Conservation (phyloP, 1,284 basidiomycete species). For the Coniferiporia weirii region DNA sequence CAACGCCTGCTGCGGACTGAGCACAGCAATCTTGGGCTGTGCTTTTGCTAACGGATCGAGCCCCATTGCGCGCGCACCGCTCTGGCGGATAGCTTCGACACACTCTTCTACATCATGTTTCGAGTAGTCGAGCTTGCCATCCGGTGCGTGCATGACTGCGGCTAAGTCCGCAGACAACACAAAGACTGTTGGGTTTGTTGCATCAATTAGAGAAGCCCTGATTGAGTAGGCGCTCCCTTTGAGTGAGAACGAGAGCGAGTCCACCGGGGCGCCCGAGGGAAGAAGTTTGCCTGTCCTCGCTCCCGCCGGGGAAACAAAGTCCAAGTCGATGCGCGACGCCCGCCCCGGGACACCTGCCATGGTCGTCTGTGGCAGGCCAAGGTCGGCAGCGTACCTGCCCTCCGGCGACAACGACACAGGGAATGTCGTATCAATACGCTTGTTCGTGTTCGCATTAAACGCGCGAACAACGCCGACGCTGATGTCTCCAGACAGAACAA, state of each 20-base stretch:
- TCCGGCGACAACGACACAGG: slow-evolving; percentile 35
- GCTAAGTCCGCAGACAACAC: slow-evolving; percentile 42
- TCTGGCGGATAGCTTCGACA: slow-evolving; percentile 51
- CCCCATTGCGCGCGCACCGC: slow-evolving; percentile 57
- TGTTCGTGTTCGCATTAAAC: slow-evolving; percentile 66
- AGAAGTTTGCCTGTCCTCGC: slow-evolving; percentile 67
- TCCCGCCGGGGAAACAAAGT: slow-evolving; percentile 62
- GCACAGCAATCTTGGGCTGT: slow-evolving; percentile 67
- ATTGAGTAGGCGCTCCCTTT: slow-evolving; percentile 24
- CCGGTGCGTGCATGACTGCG: slow-evolving; percentile 26
- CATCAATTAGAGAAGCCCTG: slow-evolving; percentile 57
- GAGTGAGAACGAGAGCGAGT: slow-evolving; percentile 31
- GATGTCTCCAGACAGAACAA: neutral
- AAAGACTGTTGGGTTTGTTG: slow-evolving; percentile 71
- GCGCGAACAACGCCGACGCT: slow-evolving; percentile 36
- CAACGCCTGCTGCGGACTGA: slow-evolving; percentile 34
- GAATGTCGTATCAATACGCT: slow-evolving; percentile 62
- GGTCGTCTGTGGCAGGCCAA: slow-evolving; percentile 45
- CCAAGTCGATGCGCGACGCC: slow-evolving; percentile 59
- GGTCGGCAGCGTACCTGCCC: slow-evolving; percentile 30
- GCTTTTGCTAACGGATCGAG: slow-evolving; percentile 55
- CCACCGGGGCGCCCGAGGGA: slow-evolving; percentile 50
- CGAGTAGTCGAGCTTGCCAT: slow-evolving; percentile 24
- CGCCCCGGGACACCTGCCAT: slow-evolving; percentile 64
- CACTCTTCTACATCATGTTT: slow-evolving; percentile 29